phyloP scores from a whole-genome alignment of 2,329 filamentous ascomycete species.

The Thelonectria discophora region DNA sequence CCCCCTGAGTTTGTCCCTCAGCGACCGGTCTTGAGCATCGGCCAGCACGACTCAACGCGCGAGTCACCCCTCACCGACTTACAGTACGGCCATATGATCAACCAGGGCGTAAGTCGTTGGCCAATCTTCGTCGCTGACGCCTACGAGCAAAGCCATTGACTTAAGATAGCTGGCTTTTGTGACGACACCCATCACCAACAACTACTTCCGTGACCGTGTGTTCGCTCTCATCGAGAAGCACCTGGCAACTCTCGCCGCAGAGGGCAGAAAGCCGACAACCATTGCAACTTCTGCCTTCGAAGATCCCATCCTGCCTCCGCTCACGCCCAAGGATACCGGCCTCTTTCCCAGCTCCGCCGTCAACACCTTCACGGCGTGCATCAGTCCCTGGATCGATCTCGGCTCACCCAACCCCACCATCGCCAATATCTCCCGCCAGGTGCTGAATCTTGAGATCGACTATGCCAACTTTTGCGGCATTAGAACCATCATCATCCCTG shows the following conservation, averaged over 20 bases:
- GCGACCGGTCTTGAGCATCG: conserved; percentile 69
- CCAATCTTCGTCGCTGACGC: conserved; percentile 16
- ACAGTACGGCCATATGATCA: conserved; percentile 73
- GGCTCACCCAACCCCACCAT: conserved; percentile 84
- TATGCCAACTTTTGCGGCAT: conserved; percentile 97
- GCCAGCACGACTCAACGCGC: conserved; percentile 76
- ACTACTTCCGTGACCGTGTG: conserved; percentile 75
- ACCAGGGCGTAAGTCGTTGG: conserved; percentile 68
- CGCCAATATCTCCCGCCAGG: conserved; percentile 86
- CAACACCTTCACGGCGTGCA: conserved; percentile 78
- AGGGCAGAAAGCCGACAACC: conserved; percentile 50
- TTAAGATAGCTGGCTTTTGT: conserved; percentile 75
- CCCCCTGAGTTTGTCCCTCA: conserved; percentile 42
- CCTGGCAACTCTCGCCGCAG: conserved; percentile 55
- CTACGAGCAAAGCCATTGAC: conserved; percentile 31
- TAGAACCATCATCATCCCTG: conserved; percentile 81
- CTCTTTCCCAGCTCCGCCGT: conserved; percentile 74
- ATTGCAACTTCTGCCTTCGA: conserved; percentile 57
- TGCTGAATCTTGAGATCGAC: conserved; percentile 88
- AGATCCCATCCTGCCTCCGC: conserved; percentile 69
- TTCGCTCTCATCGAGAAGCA: conserved; percentile 68
- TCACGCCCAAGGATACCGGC: conserved; percentile 82
- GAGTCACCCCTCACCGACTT: conserved; percentile 67
- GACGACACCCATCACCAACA: conserved; percentile 80
- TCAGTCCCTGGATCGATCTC: conserved; percentile 94